Base-by-base conservation (phyloP, 768 basidiomycete species). In the Piloderma croceum region DNA sequence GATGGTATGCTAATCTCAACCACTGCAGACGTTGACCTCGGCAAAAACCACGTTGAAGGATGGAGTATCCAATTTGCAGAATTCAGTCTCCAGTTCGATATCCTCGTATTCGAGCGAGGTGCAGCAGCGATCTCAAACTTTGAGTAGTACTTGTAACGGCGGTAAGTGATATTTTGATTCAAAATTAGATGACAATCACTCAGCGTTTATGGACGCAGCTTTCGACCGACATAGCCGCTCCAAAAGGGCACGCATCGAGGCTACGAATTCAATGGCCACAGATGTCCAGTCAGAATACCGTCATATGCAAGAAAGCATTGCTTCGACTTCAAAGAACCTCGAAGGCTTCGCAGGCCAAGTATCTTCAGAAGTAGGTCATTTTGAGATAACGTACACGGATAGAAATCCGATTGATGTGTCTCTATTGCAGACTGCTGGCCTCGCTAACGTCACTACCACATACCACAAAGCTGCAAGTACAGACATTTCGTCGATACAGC, bases 211-310 rank as follows among this genome's bases (percentile, higher is more conserved):
- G 39, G n/a, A 20, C 25, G 1, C 46, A 81, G 84, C 77, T 23
- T 71, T 85, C 46, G 77, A 86, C 45, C 70, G 76, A 44, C 64
- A 83, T 50, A 61, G 64, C 31, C 69, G 74, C 39, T 71, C 77
- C 12, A 90, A 90, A 54, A 73, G 80, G 35, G 79, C 79, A 27
- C 74, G 87, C 31, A 52, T 81, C 3, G 83, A 86, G 38, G 69
- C 72, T 7, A 79, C 75, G 15, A 64, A 68, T 31, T 55, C 63
- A 3, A 61, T 85, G 52, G 62, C 61, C 22, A 58, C 64, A 4
- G 72, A 77, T 23, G 51, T 76, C 24, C 72, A 79, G 46, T 64
- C 70, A 23, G 71, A 78, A 36, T 75, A 76, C 50, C 67, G 68
- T 18, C 60, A 64, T 39, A 50, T 80, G 41, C 75, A 79, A 44